Base-by-base conservation (phyloP, 352 stramenopile genomes). In the Pythium scleroteichum region DNA sequence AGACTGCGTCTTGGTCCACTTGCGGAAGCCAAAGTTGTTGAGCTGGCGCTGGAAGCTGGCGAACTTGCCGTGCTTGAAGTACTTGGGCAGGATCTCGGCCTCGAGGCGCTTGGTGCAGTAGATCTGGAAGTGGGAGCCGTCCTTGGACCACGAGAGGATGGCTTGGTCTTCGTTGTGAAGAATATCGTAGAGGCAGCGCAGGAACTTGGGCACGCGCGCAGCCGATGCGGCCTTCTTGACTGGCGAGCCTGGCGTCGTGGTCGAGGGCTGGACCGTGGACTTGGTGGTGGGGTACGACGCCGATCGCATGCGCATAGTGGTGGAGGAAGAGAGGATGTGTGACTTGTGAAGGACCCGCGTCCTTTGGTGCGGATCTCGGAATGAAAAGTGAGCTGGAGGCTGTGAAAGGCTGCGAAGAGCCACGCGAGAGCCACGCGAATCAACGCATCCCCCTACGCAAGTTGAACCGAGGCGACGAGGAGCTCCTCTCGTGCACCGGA, bases 61-160 rank as follows among this genome's bases (percentile, higher is more conserved):
- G 72, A 97, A 96, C 65, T 92, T 96, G 65, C 83, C 75, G 72
- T 98, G 92, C 67, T 97, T 97, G 67, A 98, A 98, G 77, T 97
- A 98, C 66, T 90, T 88, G 26, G 90, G 90, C 12, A 98, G 74
- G 45, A 98, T 77, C 29, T 87, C 71, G 16, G 88, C 47, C 45
- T 85, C 75, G 8, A 89, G 76, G 12, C 76, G 78, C 48, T 77
- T 70, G 32, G 72, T 86, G 63, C 86, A 60, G 54, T 80, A 76
- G 61, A 92, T 82, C 66, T 90, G 76, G 60, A 94, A 93, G 60
- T 76, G 76, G 13, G 73, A 69, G 39, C 82, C 77, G 57, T 88
- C 82, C 51, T 71, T 71, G 26, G 80, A 78, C 86, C 86, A 95
- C 22, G 73, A 61, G 47, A 95, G 70, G 61, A 95, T 85, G 9